Percentiles rank a stretch among this genome's conserved stretches.
phyloP scores from a whole-genome alignment of 2,329 filamentous ascomycete species.

The Cercospora sp. region DNA sequence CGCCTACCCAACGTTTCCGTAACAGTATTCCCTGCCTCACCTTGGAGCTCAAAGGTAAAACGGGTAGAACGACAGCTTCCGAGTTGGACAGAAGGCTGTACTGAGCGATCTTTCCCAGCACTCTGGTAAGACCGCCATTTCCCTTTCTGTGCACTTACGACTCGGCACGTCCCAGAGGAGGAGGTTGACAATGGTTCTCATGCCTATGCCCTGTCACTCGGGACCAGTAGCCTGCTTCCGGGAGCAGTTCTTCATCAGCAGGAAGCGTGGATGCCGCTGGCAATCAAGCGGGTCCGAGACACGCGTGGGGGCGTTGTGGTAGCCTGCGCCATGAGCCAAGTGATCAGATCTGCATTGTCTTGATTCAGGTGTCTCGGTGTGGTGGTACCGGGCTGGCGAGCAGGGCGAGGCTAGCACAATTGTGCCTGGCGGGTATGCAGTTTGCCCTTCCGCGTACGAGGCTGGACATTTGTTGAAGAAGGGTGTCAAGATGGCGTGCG shows the following conservation, averaged over 20 bases:
- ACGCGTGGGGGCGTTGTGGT: neutral
- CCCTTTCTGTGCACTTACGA: neutral
- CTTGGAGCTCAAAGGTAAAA: neutral
- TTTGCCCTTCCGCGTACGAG: conserved; percentile 4
- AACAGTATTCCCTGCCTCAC: neutral
- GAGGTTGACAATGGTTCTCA: neutral
- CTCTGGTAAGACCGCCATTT: conserved; percentile 1
- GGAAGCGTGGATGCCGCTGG: conserved; percentile 2
- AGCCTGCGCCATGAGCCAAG: neutral
- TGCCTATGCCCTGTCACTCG: neutral
- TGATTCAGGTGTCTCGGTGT: neutral
- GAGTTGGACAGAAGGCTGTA: conserved; percentile 5
- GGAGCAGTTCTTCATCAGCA: conserved; percentile 1
- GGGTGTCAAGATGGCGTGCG: neutral
- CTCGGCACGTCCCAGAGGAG: neutral
- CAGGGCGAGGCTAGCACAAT: conserved; percentile 7
- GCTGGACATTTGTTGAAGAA: neutral
- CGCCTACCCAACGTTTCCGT: neutral
- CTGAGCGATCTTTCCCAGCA: neutral
- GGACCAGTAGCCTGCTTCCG: neutral
- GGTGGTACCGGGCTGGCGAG: neutral
- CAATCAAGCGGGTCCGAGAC: neutral
- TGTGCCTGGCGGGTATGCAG: conserved; percentile 1
- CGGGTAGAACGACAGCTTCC: neutral
- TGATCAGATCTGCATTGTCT: neutral